phyloP scores from a whole-genome alignment of 2,329 filamentous ascomycete species.

The Aspergillus alliaceus region DNA sequence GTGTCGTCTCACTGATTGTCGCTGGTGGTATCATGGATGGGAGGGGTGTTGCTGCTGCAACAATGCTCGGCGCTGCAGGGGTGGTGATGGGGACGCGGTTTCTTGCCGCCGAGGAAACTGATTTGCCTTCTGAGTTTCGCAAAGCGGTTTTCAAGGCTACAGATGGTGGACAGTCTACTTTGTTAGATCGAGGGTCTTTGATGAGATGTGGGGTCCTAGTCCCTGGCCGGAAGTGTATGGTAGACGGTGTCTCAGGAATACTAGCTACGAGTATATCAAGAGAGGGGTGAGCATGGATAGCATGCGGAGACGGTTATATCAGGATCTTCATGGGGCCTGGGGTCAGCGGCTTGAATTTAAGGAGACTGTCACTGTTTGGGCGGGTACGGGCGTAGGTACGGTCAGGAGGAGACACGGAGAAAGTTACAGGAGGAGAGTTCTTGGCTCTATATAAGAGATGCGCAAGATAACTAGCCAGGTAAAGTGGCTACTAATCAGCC shows the following conservation, averaged over 20 bases:
- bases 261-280: constrained; percentile 5
- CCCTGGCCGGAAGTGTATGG: constrained; percentile 14
- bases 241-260: constrained; percentile 13
- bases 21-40: constrained; percentile 54
- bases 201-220: constrained; percentile 13
- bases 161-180: constrained; percentile 44
- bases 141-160: constrained; percentile 47
- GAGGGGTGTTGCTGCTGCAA: constrained; percentile 47
- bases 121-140: constrained; percentile 49
- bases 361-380: constrained; percentile 16
- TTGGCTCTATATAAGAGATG: background rate
- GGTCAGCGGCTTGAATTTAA: background rate
- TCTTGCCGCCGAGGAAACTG: constrained; percentile 52
- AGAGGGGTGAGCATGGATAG: constrained; percentile 1
- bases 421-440: background rate
- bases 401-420: constrained; percentile 1
- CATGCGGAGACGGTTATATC: constrained; percentile 4
- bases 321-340: background rate
- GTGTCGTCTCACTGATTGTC: constrained; percentile 34
- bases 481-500: too few relatives aligned
- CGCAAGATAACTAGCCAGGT: too few relatives aligned
- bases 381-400: constrained; percentile 17
- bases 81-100: constrained; percentile 62
- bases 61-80: constrained; percentile 52
- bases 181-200: constrained; percentile 15